phyloP scores from a whole-genome alignment of 1,284 basidiomycete species.

The Pascua sp. region DNA sequence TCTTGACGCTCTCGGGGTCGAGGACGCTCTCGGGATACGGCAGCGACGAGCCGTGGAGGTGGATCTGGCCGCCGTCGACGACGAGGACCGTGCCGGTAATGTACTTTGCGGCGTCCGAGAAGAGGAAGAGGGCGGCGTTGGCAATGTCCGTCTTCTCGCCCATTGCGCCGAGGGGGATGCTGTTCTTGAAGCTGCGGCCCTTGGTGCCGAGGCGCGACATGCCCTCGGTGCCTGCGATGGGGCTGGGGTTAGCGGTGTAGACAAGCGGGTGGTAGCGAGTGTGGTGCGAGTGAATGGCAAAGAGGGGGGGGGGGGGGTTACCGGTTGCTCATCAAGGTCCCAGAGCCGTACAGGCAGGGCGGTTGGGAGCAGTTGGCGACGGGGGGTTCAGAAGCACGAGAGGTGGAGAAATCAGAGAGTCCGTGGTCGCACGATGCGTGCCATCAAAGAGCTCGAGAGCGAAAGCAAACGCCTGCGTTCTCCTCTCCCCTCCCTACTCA shows the following conservation, averaged over 20 bases:
- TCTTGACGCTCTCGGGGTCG: conserved; percentile 40
- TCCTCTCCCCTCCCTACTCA: no score
- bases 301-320: background rate
- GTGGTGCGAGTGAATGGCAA: background rate
- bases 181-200: conserved; percentile 35
- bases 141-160: conserved; percentile 72
- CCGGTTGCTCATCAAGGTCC: no score
- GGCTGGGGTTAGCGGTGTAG: conserved; percentile 40
- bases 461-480: no score
- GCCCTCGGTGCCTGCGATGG: conserved; percentile 82
- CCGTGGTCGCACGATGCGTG: no score
- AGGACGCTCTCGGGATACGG: conserved; percentile 46
- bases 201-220: conserved; percentile 65
- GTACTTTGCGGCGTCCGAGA: conserved; percentile 79
- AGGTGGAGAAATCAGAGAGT: no score
- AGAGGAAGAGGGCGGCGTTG: conserved; percentile 77
- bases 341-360: background rate
- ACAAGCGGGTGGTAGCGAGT: background rate
- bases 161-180: conserved; percentile 61
- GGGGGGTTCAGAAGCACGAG: background rate
- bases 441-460: no score
- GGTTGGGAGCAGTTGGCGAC: conserved; percentile 1
- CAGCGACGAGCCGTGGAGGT: conserved; percentile 30
- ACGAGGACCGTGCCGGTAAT: conserved; percentile 64
- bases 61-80: conserved; percentile 47